phyloP scores from a whole-genome alignment of 306 rosid species.

The Trifolium subterraneum region DNA sequence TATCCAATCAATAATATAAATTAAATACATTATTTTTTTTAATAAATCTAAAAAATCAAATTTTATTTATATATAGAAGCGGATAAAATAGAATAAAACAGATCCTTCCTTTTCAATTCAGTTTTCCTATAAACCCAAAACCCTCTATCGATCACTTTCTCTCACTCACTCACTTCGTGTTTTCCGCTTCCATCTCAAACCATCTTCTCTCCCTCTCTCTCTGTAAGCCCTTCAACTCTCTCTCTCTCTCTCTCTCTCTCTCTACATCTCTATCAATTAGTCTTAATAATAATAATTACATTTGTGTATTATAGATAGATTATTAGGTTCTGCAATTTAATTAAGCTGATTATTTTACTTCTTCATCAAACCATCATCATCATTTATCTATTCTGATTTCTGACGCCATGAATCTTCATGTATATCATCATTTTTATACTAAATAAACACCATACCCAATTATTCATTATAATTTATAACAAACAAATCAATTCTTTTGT shows the following conservation, averaged over 20 bases:
- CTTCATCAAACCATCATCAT: constrained; percentile 4
- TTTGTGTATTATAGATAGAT: background rate
- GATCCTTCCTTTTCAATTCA: too few relatives aligned
- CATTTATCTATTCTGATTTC: background rate
- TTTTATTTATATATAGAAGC: too few relatives aligned
- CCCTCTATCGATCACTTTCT: too few relatives aligned
- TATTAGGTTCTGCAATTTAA: background rate
- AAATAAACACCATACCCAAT: background rate
- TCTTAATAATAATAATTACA: background rate
- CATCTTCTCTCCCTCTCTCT: background rate
- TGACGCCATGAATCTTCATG: background rate
- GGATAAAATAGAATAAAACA: too few relatives aligned
- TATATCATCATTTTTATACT: background rate
- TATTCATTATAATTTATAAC: background rate
- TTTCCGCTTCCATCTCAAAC: constrained; percentile 38
- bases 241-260: background rate
- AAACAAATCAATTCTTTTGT: background rate
- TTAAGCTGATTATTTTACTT: background rate
- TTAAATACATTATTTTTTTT: too few relatives aligned
- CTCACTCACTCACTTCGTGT: constrained; percentile 6
- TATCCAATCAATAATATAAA: too few relatives aligned
- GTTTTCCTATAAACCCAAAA: too few relatives aligned
- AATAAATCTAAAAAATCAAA: too few relatives aligned
- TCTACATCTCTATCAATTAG: too few relatives aligned
- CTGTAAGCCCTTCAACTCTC: constrained; percentile 37